These are phyloP conservation scores for Lentinula novae-zelandiae DNA, from an alignment of 1,284 basidiomycete species.

Conservation along the genomic window DNA sequence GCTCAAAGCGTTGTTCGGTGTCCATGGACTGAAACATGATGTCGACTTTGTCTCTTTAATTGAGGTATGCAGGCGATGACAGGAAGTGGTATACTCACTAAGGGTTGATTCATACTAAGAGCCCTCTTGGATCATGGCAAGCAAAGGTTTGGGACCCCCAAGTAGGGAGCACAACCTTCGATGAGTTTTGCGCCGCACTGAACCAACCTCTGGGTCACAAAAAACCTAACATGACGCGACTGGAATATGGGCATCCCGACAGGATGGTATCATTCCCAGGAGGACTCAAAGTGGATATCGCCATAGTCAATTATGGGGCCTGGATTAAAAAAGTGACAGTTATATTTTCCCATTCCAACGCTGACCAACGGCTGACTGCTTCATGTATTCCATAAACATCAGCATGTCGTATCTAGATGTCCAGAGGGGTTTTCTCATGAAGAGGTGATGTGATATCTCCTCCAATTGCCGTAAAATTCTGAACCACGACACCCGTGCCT, in stretches of 20 bases:
- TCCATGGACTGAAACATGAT: conserved; percentile 62
- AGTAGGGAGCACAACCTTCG: conserved; percentile 58
- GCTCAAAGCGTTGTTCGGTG: conserved; percentile 74
- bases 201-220: conserved; percentile 32
- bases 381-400: background rate
- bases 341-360: conserved; percentile 13
- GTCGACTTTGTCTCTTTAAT: conserved; percentile 78
- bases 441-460: conserved; percentile 39
- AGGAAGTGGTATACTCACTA: background rate
- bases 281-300: conserved; percentile 47
- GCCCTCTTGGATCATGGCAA: conserved; percentile 45
- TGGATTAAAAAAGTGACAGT: conserved; percentile 68
- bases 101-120: conserved; percentile 11
- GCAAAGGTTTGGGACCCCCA: conserved; percentile 71
- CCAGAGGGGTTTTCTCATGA: conserved; percentile 50
- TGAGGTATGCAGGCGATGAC: conserved; percentile 33
- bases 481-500: background rate
- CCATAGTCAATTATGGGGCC: conserved; percentile 71
- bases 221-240: conserved; percentile 17
- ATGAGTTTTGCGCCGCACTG: conserved; percentile 69
- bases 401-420: conserved; percentile 60
- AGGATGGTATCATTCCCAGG: conserved; percentile 40
- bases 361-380: background rate
- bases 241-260: conserved; percentile 41
- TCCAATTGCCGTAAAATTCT: background rate